Conservation (phyloP, 768 basidiomycete species). For the Russula ochroleuca region DNA sequence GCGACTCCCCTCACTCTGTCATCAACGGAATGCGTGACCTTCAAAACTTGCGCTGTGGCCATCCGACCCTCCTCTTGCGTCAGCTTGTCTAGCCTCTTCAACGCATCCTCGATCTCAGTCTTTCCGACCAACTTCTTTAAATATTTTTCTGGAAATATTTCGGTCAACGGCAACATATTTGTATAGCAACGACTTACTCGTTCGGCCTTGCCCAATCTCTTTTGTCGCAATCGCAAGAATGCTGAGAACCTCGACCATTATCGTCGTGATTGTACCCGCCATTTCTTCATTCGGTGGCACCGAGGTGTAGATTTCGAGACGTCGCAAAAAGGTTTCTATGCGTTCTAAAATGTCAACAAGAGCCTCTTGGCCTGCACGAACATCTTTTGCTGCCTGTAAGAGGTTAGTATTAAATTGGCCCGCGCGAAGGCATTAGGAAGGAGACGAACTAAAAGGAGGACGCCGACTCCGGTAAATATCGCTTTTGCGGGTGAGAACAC, state of each 20-base stretch:
- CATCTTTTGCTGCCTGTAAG: neutral
- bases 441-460: neutral
- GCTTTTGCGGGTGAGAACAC: neutral
- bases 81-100: constrained; percentile 2
- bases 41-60: neutral
- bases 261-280: neutral
- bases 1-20: neutral
- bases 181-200: neutral
- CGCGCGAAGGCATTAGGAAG: neutral
- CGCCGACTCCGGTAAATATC: neutral
- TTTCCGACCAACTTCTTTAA: neutral
- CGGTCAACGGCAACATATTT: neutral
- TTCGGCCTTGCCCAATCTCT: neutral
- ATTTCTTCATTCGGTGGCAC: neutral
- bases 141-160: neutral
- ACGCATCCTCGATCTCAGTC: neutral
- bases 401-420: neutral
- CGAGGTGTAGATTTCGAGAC: neutral
- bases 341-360: neutral
- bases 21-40: neutral
- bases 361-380: neutral
- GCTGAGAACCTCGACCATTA: neutral
- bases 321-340: neutral
- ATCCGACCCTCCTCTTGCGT: constrained; percentile 1
- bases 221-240: constrained; percentile 2